Evolutionary conservation across 345 rosid species (phyloP).

Genomic region (Gossypium sturtianum): DNA sequence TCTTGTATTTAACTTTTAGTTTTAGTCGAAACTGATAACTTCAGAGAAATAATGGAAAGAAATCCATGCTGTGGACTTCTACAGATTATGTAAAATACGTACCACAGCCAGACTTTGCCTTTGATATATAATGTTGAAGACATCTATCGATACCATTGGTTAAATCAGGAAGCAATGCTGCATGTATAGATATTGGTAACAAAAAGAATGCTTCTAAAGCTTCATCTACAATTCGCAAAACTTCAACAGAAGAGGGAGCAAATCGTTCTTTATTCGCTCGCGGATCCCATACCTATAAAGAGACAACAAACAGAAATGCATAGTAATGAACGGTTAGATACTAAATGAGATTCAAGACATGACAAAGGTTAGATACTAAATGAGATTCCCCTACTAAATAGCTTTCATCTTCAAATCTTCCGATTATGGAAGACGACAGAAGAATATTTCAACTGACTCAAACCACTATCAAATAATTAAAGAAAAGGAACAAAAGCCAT

Average conservation of each 20-base stretch:
- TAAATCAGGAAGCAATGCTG: constrained; percentile 72
- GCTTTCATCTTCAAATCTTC: neutral
- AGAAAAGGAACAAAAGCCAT: neutral
- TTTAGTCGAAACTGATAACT: neutral
- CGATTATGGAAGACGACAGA: neutral
- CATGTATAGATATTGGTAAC: constrained; percentile 77
- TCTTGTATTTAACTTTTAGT: neutral
- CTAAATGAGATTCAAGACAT: neutral
- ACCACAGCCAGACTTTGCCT: constrained; percentile 96
- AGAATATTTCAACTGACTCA: neutral
- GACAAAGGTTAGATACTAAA: neutral
- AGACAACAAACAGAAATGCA: neutral
- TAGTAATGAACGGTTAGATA: neutral
- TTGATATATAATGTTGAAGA: constrained; percentile 67
- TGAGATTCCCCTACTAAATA: neutral
- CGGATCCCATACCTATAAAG: constrained; percentile 75
- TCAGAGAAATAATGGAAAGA: neutral
- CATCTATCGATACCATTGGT: constrained; percentile 70
- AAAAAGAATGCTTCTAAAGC: constrained; percentile 88
- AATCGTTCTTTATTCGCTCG: constrained; percentile 56
- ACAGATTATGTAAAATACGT: constrained; percentile 17
- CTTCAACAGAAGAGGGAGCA: constrained; percentile 91
- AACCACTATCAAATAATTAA: neutral
- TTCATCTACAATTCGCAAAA: constrained; percentile 76
- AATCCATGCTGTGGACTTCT: neutral